Base-by-base conservation (phyloP, 1,284 basidiomycete genomes). In the Pseudozyma sp. region DNA sequence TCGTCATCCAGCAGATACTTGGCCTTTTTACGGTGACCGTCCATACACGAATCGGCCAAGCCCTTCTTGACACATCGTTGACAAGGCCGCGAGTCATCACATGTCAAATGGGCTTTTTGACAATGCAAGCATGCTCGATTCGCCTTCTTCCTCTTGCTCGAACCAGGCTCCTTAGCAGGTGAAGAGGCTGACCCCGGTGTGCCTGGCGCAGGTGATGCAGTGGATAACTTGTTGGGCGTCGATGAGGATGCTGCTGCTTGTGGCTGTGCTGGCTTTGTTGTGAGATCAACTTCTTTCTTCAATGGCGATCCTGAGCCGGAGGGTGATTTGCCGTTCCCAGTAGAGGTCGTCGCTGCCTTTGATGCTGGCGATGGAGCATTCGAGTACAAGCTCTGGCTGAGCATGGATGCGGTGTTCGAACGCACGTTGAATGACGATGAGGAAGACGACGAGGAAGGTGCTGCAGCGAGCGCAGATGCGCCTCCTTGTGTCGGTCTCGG, bases 21-120 rank as follows among this genome's bases (percentile, higher is more conserved):
- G 25, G 96, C 96, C 87, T 97, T 97, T 87, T 99, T 99, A 76
- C 96, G 90, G 75, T 93, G 92, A 0, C 96, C 96, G 83, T 99
- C 96, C 42, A 92, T 91, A 84, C 96, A 99, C 67, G 91, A 92
- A 64, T 91, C 90, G 7, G 91, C 92, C 79, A 96, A 91, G 16
- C 94, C 94, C 74, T 96, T 95, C 86, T 96, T 97, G 57, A 94
- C 89, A 84, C 96, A 99, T 51, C 96, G 90, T 78, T 93, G 92
- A 87, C 96, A 99, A 31, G 96, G 96, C 60, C 96, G 92, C n/a
- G 76, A 91, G 83, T 98, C 96, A 85, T 99, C 95, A 85, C 96
- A 99, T 9, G 96, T 99, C 78, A 99, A 88, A 86, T 99, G 96
- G 1, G 94, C 94, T 80, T 88, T 89, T 86, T 98, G 96, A 86